Evolutionary conservation across 2,329 filamentous ascomycete species (phyloP).

Genomic region (Alternaria metachromatica): DNA sequence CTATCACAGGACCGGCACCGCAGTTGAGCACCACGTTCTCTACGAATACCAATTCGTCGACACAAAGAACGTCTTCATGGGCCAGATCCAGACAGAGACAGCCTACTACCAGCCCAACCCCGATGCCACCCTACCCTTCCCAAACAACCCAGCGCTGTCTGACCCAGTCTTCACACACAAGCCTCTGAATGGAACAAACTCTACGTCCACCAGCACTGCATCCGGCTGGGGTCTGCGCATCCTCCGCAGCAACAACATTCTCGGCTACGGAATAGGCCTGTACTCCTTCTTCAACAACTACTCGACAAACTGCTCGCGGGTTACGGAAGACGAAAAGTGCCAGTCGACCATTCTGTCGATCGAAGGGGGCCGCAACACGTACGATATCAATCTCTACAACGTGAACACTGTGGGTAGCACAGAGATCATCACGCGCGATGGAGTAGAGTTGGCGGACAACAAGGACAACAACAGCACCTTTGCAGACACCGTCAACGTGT

Average conservation of each 20-base stretch:
- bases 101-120: conserved; percentile 86
- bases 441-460: conserved; percentile 51
- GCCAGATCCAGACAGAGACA: conserved; percentile 86
- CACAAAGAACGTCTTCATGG: conserved; percentile 81
- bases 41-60: conserved; percentile 86
- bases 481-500: conserved; percentile 45
- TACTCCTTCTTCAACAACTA: conserved; percentile 75
- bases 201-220: conserved; percentile 42
- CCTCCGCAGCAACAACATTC: conserved; percentile 61
- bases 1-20: conserved; percentile 66
- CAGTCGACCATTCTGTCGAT: conserved; percentile 59
- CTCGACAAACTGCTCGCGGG: conserved; percentile 45
- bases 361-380: conserved; percentile 46
- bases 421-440: conserved; percentile 56
- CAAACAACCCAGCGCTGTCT: conserved; percentile 61
- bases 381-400: conserved; percentile 54
- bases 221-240: conserved; percentile 70
- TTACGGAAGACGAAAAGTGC: conserved; percentile 47
- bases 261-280: conserved; percentile 68
- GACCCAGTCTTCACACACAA: conserved; percentile 70
- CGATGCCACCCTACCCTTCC: conserved; percentile 70
- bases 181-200: neutral
- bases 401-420: conserved; percentile 56
- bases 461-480: conserved; percentile 57
- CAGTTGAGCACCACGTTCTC: conserved; percentile 65